These are phyloP conservation scores for Physocladia obscura DNA, from an alignment of 192 early-diverging fungal genomes.

Conservation along the genomic window DNA sequence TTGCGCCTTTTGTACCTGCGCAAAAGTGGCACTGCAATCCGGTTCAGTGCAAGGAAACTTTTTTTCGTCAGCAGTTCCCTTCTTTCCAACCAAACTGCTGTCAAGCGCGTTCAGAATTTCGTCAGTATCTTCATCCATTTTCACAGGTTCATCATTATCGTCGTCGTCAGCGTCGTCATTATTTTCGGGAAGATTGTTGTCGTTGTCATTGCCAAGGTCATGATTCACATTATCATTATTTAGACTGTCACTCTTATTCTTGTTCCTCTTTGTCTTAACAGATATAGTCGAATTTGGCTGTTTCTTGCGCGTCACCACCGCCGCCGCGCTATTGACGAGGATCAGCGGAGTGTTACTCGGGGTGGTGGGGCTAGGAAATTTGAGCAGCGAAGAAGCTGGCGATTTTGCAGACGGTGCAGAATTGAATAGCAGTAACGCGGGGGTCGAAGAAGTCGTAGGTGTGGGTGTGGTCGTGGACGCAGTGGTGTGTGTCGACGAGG, in stretches of 20 bases:
- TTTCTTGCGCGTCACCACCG: neutral
- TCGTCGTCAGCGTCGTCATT: neutral
- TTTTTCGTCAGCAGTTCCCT: conserved; percentile 15
- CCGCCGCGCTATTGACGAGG: no score
- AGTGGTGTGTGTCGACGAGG: neutral
- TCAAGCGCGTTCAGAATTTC: neutral
- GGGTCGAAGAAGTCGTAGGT: neutral
- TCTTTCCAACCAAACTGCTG: conserved; percentile 1
- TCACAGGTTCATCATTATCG: neutral
- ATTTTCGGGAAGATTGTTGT: neutral
- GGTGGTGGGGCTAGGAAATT: neutral
- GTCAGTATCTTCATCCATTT: neutral
- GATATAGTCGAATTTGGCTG: neutral
- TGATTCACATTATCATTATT: no score
- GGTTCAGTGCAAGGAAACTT: conserved; percentile 23
- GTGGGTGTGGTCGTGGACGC: neutral
- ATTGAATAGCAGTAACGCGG: neutral
- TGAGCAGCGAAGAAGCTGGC: neutral
- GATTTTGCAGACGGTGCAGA: neutral
- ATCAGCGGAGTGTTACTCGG: no score
- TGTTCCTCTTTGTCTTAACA: no score
- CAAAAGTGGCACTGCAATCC: conserved; percentile 21
- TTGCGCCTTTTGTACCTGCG: neutral
- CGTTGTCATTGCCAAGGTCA: no score
- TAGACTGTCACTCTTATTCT: no score